Percentiles rank a stretch among this genome's conserved stretches.
phyloP scores from a whole-genome alignment of 371 early-diverging fungal genomes.

The Blakeslea trispora region DNA sequence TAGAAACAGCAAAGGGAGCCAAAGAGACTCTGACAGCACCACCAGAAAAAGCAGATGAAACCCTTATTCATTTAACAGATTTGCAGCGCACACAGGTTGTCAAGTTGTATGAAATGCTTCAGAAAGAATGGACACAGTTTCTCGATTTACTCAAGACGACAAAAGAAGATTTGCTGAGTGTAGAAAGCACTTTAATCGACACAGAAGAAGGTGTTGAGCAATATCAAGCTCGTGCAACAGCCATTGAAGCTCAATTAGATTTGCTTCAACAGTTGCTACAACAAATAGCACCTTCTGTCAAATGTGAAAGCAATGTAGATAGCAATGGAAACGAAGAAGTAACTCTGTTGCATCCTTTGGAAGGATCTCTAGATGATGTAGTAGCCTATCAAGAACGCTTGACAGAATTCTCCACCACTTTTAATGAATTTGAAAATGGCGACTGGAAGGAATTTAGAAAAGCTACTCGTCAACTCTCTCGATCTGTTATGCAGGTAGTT shows the following conservation, averaged over 20 bases:
- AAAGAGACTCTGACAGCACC: conserved; percentile 28
- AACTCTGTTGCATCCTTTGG: conserved; percentile 32
- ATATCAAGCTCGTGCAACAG: conserved; percentile 25
- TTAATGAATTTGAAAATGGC: conserved; percentile 22
- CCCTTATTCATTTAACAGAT: conserved; percentile 43
- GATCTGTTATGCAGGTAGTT: conserved; percentile 18
- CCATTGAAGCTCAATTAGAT: conserved; percentile 13
- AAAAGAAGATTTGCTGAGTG: conserved; percentile 34
- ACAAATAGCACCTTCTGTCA: conserved; percentile 2
- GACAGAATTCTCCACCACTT: conserved; percentile 1
- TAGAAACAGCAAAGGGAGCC: conserved; percentile 38
- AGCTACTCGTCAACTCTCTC: conserved; percentile 14
- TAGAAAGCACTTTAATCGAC: conserved; percentile 33
- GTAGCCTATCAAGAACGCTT: conserved; percentile 13
- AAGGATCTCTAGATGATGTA: conserved; percentile 16
- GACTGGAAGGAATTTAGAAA: conserved; percentile 32
- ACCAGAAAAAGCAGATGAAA: conserved; percentile 41
- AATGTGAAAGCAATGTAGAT: not conserved
- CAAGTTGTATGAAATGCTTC: conserved; percentile 36
- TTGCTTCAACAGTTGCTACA: not conserved
- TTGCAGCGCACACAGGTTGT: conserved; percentile 38
- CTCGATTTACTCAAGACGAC: conserved; percentile 33
- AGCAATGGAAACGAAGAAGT: not conserved
- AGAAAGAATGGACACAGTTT: conserved; percentile 46
- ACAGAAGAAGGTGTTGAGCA: conserved; percentile 32